Evolutionary conservation across 208 protist genomes (phyloP).

Genomic region (Trypanosoma mega): DNA sequence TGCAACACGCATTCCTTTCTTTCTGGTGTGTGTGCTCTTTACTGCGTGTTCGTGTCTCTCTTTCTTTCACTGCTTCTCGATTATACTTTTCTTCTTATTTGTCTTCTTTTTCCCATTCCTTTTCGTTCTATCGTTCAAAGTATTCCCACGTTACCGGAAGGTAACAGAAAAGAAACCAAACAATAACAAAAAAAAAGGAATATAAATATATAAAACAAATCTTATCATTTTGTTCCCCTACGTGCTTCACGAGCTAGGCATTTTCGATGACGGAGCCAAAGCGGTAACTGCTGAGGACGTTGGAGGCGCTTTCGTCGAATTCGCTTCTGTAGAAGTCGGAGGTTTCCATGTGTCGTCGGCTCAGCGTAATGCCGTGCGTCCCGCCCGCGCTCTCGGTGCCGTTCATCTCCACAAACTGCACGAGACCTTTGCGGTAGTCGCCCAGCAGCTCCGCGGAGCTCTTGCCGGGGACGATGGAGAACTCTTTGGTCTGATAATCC

Average conservation of each 20-base stretch:
- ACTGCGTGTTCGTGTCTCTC: too few relatives aligned
- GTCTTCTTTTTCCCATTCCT: too few relatives aligned
- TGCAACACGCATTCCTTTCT: too few relatives aligned
- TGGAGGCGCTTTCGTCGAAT: neutral
- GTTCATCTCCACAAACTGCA: constrained; percentile 12
- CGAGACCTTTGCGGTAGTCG: constrained; percentile 55
- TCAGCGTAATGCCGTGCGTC: constrained; percentile 68
- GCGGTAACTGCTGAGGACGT: constrained; percentile 9
- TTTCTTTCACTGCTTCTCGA: too few relatives aligned
- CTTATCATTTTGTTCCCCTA: too few relatives aligned
- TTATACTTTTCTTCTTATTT: too few relatives aligned
- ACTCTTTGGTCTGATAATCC: constrained; percentile 22
- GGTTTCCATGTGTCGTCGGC: constrained; percentile 58
- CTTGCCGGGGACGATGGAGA: constrained; percentile 61
- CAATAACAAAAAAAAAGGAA: constrained; percentile 24
- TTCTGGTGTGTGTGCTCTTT: too few relatives aligned
- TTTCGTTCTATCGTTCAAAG: too few relatives aligned
- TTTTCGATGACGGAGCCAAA: constrained; percentile 6
- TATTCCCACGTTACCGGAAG: too few relatives aligned
- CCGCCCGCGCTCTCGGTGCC: neutral
- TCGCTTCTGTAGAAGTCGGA: constrained; percentile 23
- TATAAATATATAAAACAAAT: too few relatives aligned
- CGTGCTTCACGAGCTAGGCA: too few relatives aligned
- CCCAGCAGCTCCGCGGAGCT: constrained; percentile 57
- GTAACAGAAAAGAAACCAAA: constrained; percentile 1